A percentile compares a stretch with the other conserved stretches of the same genome.
These are phyloP conservation scores for Periconia sp. DNA, from an alignment of 2,329 filamentous ascomycete genomes.

Conservation along the genomic window DNA sequence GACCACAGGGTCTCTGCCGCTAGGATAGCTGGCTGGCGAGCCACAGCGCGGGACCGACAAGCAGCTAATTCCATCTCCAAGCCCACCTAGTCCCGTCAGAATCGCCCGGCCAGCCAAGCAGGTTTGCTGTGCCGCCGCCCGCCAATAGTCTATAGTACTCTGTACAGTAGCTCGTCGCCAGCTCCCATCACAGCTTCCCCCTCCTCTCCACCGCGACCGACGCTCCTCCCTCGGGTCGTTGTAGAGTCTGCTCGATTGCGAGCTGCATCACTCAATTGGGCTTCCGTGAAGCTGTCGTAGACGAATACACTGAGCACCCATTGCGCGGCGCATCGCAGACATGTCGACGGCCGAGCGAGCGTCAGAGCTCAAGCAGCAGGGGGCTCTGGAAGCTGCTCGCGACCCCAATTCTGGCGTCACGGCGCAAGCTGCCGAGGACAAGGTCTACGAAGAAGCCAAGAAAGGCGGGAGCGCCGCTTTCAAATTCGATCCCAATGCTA, in stretches of 20 bases:
- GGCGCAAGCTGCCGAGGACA: conserved; percentile 73
- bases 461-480: conserved; percentile 81
- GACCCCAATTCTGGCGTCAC: conserved; percentile 72
- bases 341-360: conserved; percentile 42
- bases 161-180: conserved; percentile 13
- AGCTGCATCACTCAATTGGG: conserved; percentile 8
- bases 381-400: conserved; percentile 75
- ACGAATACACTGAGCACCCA: not conserved
- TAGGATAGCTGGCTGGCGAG: not conserved
- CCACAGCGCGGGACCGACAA: too few relatives aligned
- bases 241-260: conserved; percentile 3
- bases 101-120: conserved; percentile 5
- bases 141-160: not conserved
- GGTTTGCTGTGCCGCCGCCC: conserved; percentile 10
- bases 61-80: too few relatives aligned
- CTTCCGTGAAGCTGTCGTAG: not conserved
- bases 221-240: too few relatives aligned
- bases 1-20: not conserved
- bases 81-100: too few relatives aligned
- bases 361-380: conserved; percentile 80
- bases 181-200: too few relatives aligned
- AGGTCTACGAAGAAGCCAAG: conserved; percentile 77
- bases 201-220: too few relatives aligned
- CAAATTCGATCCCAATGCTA: conserved; percentile 86
- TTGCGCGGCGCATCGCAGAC: not conserved